Conservation (phyloP, 441 rosid genomes). For the Syzygium malaccense region DNA sequence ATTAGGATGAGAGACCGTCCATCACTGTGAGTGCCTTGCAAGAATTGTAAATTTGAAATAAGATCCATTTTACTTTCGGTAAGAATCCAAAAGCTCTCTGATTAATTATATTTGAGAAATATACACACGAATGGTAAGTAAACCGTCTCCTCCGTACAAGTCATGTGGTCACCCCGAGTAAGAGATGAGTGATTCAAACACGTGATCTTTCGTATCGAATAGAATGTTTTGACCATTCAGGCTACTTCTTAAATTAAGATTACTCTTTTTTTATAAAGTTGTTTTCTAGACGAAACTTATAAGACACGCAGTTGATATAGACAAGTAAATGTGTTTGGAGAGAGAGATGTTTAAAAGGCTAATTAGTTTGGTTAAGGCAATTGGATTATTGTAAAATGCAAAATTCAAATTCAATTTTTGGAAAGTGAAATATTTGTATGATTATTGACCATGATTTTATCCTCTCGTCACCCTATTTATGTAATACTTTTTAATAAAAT, state of each 20-base stretch:
- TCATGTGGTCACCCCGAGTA: rapidly evolving
- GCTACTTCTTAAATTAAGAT: not conserved
- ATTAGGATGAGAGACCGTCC: not conserved
- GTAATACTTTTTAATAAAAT: not conserved
- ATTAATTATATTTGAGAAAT: too few relatives aligned
- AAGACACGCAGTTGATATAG: rapidly evolving
- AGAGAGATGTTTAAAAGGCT: not conserved
- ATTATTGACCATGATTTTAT: not conserved
- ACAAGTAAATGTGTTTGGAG: not conserved
- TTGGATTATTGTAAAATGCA: not conserved
- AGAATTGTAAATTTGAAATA: not conserved
- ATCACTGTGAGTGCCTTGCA: not conserved
- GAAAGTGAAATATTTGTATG: not conserved
- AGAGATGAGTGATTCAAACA: not conserved
- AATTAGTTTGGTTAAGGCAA: not conserved
- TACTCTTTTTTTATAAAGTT: rapidly evolving
- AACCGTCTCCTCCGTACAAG: rapidly evolving
- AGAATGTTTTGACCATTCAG: not conserved
- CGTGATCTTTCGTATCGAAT: too few relatives aligned
- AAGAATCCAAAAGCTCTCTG: not conserved
- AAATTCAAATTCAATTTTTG: not conserved
- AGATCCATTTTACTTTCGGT: not conserved
- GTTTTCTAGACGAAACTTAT: not conserved
- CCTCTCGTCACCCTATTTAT: not conserved
- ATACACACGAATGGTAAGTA: not conserved